A percentile compares a stretch with the other conserved stretches of the same genome.
These are phyloP conservation scores for Salvia miltiorrhiza DNA, from an alignment of 257 asterid genomes.

Conservation along the genomic window DNA sequence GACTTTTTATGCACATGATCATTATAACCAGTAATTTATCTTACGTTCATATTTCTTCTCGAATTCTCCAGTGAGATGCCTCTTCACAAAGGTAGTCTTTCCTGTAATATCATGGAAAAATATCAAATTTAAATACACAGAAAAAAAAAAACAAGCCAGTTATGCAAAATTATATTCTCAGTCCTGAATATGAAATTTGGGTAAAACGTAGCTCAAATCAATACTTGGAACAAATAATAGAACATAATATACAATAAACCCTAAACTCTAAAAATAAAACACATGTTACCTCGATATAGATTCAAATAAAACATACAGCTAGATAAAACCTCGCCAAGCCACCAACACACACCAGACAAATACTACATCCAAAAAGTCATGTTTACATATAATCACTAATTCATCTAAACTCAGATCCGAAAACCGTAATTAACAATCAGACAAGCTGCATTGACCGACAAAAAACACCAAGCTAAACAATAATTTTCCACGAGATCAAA, in stretches of 20 bases:
- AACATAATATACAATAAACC: not conserved
- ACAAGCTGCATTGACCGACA: not conserved
- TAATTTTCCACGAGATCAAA: not conserved
- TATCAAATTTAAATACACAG: not conserved
- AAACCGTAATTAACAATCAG: not conserved
- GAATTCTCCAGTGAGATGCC: constrained; percentile 89
- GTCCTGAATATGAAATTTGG: not conserved
- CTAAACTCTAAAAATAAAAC: not conserved
- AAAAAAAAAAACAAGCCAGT: not conserved
- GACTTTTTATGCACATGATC: not conserved
- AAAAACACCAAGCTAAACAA: not conserved
- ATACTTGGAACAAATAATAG: not conserved
- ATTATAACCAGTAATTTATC: not conserved
- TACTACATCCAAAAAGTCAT: not conserved
- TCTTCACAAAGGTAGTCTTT: constrained; percentile 78
- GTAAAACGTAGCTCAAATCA: not conserved
- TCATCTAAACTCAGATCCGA: not conserved
- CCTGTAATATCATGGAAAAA: constrained; percentile 36
- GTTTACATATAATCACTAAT: too few relatives aligned
- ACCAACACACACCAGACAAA: not conserved
- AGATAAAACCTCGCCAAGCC: not conserved
- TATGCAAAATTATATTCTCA: not conserved
- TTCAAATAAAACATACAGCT: not conserved
- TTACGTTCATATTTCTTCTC: constrained; percentile 88
- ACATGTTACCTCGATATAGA: not conserved